Percentiles rank a stretch among this genome's conserved stretches.
These are phyloP conservation scores for Aspergillus glaucus DNA, from an alignment of 2,329 filamentous ascomycete genomes.

Conservation along the genomic window DNA sequence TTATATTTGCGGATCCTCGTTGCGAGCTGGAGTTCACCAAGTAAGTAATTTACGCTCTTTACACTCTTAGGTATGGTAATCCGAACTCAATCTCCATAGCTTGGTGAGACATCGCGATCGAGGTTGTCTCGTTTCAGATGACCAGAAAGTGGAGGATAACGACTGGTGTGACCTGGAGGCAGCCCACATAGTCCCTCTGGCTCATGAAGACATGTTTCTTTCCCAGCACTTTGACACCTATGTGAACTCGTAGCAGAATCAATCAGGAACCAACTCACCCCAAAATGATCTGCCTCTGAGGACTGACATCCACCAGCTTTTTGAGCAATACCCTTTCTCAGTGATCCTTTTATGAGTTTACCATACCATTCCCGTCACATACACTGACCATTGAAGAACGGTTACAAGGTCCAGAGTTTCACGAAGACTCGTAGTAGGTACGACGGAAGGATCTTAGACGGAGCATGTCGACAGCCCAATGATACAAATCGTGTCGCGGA, in stretches of 20 bases:
- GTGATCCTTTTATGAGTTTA: conserved; percentile 9
- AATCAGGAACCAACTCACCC: conserved; percentile 3
- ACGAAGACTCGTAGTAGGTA: background rate
- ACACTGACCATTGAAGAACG: background rate
- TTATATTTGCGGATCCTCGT: too few species aligned
- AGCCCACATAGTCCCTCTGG: conserved; percentile 5
- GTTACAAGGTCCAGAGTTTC: conserved; percentile 1
- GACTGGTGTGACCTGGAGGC: conserved; percentile 3
- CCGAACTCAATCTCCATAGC: too few species aligned
- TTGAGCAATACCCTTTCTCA: conserved; percentile 7
- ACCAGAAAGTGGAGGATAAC: background rate
- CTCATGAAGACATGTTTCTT: too few species aligned
- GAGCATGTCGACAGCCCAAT: conserved; percentile 3
- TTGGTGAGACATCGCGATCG: too few species aligned
- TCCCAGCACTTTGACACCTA: background rate
- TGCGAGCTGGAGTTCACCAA: too few species aligned
- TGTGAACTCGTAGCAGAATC: conserved; percentile 1
- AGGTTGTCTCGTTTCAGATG: too few species aligned
- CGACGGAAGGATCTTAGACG: conserved; percentile 3
- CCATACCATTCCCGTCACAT: background rate
- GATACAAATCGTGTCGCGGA: conserved; percentile 5
- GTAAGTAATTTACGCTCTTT: too few species aligned
- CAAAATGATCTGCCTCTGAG: conserved; percentile 8
- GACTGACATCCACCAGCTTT: conserved; percentile 5
- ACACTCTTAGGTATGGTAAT: too few species aligned